phyloP scores from a whole-genome alignment of 371 early-diverging fungal species.

The Mucor racemosus region DNA sequence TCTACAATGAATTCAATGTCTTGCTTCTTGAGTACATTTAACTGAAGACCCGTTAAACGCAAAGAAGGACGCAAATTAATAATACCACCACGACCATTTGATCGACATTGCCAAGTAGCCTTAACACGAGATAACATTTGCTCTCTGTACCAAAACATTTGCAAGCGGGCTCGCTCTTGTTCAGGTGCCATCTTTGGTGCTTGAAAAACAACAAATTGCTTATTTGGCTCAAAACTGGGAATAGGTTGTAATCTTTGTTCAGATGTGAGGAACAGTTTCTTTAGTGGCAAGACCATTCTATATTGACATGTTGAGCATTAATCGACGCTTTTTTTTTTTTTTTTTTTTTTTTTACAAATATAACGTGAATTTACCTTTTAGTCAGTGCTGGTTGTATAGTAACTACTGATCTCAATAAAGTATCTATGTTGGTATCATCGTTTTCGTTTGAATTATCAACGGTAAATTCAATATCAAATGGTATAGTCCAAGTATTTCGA shows the following conservation, averaged over 20 bases:
- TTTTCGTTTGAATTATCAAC: conserved; percentile 50
- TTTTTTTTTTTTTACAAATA: neutral
- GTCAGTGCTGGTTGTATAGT: conserved; percentile 47
- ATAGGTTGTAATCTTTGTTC: conserved; percentile 62
- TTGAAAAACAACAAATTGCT: conserved; percentile 79
- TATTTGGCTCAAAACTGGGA: conserved; percentile 73
- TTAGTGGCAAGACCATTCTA: conserved; percentile 74
- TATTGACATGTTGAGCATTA: neutral
- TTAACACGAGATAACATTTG: conserved; percentile 61
- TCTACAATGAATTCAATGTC: conserved; percentile 66
- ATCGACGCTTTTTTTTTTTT: neutral
- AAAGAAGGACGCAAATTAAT: conserved; percentile 58
- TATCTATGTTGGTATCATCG: neutral
- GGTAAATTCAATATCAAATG: conserved; percentile 70
- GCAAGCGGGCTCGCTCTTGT: conserved; percentile 67
- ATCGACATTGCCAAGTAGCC: conserved; percentile 56
- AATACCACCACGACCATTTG: conserved; percentile 60
- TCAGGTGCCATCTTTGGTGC: conserved; percentile 54
- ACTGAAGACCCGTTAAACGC: conserved; percentile 58
- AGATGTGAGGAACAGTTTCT: conserved; percentile 64
- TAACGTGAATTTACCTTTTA: conserved; percentile 24
- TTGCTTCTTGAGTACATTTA: conserved; percentile 63
- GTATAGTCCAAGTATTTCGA: conserved; percentile 74
- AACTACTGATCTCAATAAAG: conserved; percentile 1
- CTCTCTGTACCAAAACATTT: conserved; percentile 84